Evolutionary conservation across 2,329 filamentous ascomycete genomes (phyloP).

Genomic region (Claviceps cyperi): DNA sequence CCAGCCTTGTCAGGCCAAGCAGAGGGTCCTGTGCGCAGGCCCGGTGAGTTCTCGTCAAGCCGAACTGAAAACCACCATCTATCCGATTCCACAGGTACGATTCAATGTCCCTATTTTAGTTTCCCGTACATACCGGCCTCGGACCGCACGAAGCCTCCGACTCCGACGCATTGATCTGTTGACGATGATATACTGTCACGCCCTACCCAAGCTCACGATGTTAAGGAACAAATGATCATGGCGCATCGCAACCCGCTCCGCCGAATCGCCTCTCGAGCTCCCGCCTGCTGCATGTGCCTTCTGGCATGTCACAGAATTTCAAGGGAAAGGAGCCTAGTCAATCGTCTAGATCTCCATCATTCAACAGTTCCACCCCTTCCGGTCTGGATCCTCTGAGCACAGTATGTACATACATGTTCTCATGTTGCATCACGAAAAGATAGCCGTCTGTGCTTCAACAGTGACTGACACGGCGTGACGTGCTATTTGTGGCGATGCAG

Average conservation of each 20-base stretch:
- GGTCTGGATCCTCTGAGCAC: slow-evolving; percentile 25
- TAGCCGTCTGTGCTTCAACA: no score
- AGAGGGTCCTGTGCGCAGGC: slow-evolving; percentile 13
- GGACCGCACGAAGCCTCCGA: neutral
- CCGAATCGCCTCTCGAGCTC: slow-evolving; percentile 9
- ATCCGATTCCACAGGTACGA: slow-evolving; percentile 19
- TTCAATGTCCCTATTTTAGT: neutral
- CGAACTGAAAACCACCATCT: slow-evolving; percentile 12
- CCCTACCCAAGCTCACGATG: neutral
- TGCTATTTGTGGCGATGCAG: slow-evolving; percentile 10
- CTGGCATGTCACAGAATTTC: slow-evolving; percentile 41
- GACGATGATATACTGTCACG: neutral
- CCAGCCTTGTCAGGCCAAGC: slow-evolving; percentile 13
- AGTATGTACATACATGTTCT: slow-evolving; percentile 11
- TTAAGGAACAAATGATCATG: slow-evolving; percentile 4
- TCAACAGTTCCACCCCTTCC: slow-evolving; percentile 12
- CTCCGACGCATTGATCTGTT: neutral
- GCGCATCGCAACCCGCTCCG: slow-evolving; percentile 5
- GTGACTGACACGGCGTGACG: neutral
- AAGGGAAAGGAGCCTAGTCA: slow-evolving; percentile 19
- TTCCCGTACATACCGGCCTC: neutral
- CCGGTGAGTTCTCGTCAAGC: slow-evolving; percentile 13
- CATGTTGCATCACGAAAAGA: neutral
- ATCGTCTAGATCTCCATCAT: slow-evolving; percentile 13
- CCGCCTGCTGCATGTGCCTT: slow-evolving; percentile 39